Conservation (phyloP, 2,329 filamentous ascomycete species). For the Trichoderma citrinoviride region DNA sequence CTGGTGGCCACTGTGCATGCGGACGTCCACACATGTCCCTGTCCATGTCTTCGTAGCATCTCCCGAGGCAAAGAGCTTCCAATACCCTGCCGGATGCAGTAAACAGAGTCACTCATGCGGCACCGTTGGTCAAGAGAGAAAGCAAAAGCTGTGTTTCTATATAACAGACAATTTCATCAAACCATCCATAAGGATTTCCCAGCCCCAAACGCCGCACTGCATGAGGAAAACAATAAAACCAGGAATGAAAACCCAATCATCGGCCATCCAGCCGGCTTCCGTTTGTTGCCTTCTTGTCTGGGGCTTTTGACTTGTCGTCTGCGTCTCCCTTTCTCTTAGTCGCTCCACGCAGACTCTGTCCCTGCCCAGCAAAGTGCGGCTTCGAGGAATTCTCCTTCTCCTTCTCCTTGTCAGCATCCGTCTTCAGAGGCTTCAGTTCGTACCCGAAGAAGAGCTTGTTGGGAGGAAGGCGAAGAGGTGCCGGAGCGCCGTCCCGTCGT, state of each 20-base stretch:
- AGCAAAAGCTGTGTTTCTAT: background rate
- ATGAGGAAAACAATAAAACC: background rate
- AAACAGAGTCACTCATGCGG: background rate
- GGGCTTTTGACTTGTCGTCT: constrained; percentile 47
- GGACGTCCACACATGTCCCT: background rate
- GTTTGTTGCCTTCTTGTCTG: constrained; percentile 46
- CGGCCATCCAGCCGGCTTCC: constrained; percentile 47
- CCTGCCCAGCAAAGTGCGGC: constrained; percentile 79
- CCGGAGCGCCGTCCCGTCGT: constrained; percentile 69
- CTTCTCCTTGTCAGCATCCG: constrained; percentile 67
- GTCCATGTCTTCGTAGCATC: fast-evolving
- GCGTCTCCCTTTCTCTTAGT: constrained; percentile 67
- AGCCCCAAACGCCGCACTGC: constrained; percentile 16
- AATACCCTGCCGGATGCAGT: background rate
- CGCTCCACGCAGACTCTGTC: constrained; percentile 70
- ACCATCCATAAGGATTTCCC: background rate
- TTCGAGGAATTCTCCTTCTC: constrained; percentile 62
- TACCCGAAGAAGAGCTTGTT: constrained; percentile 98
- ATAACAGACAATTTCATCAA: background rate
- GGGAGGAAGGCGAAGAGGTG: constrained; percentile 77
- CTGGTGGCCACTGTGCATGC: background rate
- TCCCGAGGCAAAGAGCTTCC: background rate
- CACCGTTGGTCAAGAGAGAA: background rate
- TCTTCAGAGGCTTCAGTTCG: constrained; percentile 83
- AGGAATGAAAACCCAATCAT: constrained; percentile 15